Conservation (phyloP, 306 rosid species). For the Hippophae tibetana region DNA sequence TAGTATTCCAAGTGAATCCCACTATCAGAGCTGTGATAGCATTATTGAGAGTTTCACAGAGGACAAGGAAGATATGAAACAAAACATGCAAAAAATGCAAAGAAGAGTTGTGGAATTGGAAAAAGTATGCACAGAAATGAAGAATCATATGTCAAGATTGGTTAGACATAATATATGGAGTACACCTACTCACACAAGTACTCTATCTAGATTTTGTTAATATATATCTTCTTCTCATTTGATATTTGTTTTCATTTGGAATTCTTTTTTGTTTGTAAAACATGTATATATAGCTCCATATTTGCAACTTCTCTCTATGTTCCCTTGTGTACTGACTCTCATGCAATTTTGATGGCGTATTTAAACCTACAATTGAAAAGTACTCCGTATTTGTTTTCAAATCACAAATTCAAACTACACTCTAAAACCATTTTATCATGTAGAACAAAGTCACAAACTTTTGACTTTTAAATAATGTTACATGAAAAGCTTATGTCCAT, state of each 20-base stretch:
- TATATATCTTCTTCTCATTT: not conserved
- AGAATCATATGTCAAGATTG: slow-evolving; percentile 47
- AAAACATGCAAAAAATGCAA: slow-evolving; percentile 45
- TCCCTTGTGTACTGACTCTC: too few relatives aligned
- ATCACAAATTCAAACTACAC: too few relatives aligned
- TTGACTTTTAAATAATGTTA: too few relatives aligned
- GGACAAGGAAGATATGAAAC: slow-evolving; percentile 27
- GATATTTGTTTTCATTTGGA: not conserved
- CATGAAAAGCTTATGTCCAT: too few relatives aligned
- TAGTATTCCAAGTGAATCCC: slow-evolving; percentile 15
- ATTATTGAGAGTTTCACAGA: slow-evolving; percentile 10
- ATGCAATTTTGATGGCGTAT: too few relatives aligned
- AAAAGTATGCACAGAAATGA: slow-evolving; percentile 48
- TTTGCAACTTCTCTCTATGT: too few relatives aligned
- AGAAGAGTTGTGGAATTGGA: slow-evolving; percentile 58
- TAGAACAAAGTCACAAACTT: too few relatives aligned
- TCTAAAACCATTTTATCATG: too few relatives aligned
- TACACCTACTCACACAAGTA: slow-evolving; percentile 31
- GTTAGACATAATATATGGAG: slow-evolving; percentile 21
- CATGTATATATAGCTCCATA: too few relatives aligned
- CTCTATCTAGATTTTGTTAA: slow-evolving; percentile 50
- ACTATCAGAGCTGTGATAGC: slow-evolving; percentile 14
- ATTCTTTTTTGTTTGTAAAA: too few relatives aligned
- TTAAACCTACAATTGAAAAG: too few relatives aligned
- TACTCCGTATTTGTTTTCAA: too few relatives aligned